Conservation (phyloP, 2,329 filamentous ascomycete species). For the Aspergillus uvarum region DNA sequence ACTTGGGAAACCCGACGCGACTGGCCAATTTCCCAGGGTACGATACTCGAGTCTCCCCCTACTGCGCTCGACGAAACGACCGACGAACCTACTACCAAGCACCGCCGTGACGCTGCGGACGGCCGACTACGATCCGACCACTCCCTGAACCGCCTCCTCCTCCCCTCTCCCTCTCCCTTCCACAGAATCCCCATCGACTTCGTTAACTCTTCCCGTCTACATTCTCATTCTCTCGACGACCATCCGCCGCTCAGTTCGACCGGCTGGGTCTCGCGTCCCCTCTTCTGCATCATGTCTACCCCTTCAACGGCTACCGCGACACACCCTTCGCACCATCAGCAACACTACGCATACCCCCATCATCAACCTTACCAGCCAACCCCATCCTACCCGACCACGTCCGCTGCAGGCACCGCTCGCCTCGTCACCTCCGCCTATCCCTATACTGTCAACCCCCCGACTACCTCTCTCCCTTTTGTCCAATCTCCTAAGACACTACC, state of each 20-base stretch:
- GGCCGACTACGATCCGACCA: slow-evolving; percentile 20
- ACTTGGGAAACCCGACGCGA: slow-evolving; percentile 12
- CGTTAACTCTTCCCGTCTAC: slow-evolving; percentile 3
- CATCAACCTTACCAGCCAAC: slow-evolving; percentile 57
- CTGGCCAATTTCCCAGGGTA: slow-evolving; percentile 15
- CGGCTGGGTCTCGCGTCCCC: slow-evolving; percentile 22
- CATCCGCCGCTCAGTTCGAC: slow-evolving; percentile 29
- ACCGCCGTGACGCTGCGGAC: slow-evolving; percentile 12
- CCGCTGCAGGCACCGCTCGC: slow-evolving; percentile 40
- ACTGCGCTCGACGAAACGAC: slow-evolving; percentile 13
- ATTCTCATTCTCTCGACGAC: slow-evolving; percentile 15
- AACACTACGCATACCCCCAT: slow-evolving; percentile 62
- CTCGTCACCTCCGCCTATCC: slow-evolving; percentile 46
- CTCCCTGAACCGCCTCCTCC: slow-evolving; percentile 13
- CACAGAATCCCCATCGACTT: not conserved
- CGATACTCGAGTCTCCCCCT: slow-evolving; percentile 17
- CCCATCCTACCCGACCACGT: slow-evolving; percentile 52
- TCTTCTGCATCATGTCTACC: slow-evolving; percentile 66
- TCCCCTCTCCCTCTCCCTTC: slow-evolving; percentile 7
- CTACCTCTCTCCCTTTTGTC: slow-evolving; percentile 33
- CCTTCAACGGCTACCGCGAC: slow-evolving; percentile 75
- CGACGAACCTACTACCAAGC: not conserved
- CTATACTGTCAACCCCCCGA: slow-evolving; percentile 40
- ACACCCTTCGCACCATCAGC: slow-evolving; percentile 62
- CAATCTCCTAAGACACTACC: slow-evolving; percentile 39